A percentile compares a stretch with the other conserved stretches of the same genome.
Conservation (phyloP, 179 eudicot genomes). For the Gypsophila paniculata region DNA sequence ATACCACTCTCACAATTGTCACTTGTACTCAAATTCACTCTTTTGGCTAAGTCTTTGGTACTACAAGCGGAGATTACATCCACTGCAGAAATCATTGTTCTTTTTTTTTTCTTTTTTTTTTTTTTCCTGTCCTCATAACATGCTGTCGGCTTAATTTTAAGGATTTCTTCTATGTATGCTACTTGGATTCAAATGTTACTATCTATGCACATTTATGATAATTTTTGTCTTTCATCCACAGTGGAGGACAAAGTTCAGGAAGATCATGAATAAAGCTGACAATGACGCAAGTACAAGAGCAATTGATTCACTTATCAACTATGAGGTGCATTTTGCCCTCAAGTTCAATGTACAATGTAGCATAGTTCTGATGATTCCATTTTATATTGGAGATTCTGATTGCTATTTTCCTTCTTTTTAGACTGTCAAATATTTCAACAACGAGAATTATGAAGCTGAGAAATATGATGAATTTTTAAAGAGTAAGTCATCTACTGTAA, state of each 20-base stretch:
- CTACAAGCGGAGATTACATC: background rate
- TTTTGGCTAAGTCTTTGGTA: background rate
- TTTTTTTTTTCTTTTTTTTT: background rate
- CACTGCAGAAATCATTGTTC: no score
- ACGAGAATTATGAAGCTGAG: constrained; percentile 77
- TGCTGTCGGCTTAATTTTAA: background rate
- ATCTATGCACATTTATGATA: background rate
- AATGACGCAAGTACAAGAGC: constrained; percentile 95
- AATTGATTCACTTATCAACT: constrained; percentile 89
- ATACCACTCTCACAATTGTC: background rate
- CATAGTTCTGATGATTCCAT: background rate
- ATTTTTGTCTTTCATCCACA: constrained; percentile 22
- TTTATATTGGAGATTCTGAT: background rate
- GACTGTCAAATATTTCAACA: constrained; percentile 98
- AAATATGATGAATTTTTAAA: constrained; percentile 79
- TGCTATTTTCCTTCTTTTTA: constrained; percentile 28
- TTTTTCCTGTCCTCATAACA: background rate
- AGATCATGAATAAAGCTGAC: constrained; percentile 98
- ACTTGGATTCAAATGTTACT: background rate
- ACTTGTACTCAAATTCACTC: background rate
- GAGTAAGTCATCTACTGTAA: constrained; percentile 55
- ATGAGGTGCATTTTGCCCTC: constrained; percentile 55
- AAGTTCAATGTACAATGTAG: background rate
- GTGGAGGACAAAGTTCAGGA: constrained; percentile 98
- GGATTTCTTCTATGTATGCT: background rate